A percentile compares a stretch with the other conserved stretches of the same genome.
These are phyloP conservation scores for Candida nanaspora DNA, from an alignment of 805 yeast genomes.

Conservation along the genomic window DNA sequence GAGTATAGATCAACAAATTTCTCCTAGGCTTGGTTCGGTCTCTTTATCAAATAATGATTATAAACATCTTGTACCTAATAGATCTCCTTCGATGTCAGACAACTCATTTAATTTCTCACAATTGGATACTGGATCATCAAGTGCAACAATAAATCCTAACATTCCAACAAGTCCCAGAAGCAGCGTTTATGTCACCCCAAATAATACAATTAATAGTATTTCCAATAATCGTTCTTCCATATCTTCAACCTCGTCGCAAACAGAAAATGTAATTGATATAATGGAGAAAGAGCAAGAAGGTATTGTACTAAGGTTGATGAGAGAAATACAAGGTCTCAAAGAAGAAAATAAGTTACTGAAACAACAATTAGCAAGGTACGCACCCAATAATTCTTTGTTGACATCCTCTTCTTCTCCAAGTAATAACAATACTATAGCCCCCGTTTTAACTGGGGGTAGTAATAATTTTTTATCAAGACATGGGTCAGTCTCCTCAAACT, in stretches of 20 bases:
- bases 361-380: slow-evolving; percentile 18
- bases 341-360: slow-evolving; percentile 43
- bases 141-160: no score
- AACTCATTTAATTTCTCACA: slow-evolving; percentile 5
- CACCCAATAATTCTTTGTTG: slow-evolving; percentile 3
- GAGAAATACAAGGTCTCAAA: slow-evolving; percentile 47
- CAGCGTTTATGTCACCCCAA: slow-evolving; percentile 1
- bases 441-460: not conserved
- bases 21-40: slow-evolving; percentile 9
- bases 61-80: slow-evolving; percentile 15
- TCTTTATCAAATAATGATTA: slow-evolving; percentile 12
- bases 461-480: not conserved
- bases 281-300: slow-evolving; percentile 77
- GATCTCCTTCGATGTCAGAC: slow-evolving; percentile 15
- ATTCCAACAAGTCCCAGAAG: slow-evolving; percentile 10
- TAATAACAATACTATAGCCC: not conserved
- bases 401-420: not conserved
- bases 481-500: slow-evolving; percentile 1
- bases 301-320: slow-evolving; percentile 58
- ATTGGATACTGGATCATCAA: not conserved
- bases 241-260: slow-evolving; percentile 17
- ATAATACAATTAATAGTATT: slow-evolving; percentile 7
- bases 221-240: slow-evolving; percentile 13
- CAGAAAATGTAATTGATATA: slow-evolving; percentile 45
- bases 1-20: slow-evolving; percentile 2